Conservation (phyloP, 257 asterid genomes). For the Scutellaria barbata region DNA sequence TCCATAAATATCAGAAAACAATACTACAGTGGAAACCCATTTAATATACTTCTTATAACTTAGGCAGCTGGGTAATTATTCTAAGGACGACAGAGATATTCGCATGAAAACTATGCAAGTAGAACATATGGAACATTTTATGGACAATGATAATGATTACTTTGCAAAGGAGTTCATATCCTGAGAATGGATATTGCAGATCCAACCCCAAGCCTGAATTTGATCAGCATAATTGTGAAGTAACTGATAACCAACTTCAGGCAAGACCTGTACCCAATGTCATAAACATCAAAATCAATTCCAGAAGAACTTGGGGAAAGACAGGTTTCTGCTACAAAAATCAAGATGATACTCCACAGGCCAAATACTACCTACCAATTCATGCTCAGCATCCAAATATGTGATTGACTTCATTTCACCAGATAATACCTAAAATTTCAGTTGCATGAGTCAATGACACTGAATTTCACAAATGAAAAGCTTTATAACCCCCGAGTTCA, state of each 20-base stretch:
- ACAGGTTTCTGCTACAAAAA: constrained; percentile 30
- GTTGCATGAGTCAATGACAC: constrained; percentile 25
- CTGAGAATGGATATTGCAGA: constrained; percentile 72
- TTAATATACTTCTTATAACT: constrained; percentile 15
- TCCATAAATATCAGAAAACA: constrained; percentile 11
- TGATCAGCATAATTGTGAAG: constrained; percentile 80
- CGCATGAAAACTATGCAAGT: constrained; percentile 23
- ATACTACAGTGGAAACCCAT: constrained; percentile 31
- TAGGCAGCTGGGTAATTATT: constrained; percentile 11
- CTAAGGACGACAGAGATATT: constrained; percentile 11
- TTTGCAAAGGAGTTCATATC: constrained; percentile 67
- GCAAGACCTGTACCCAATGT: constrained; percentile 62
- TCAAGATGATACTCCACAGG: constrained; percentile 23
- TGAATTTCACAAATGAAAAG: constrained; percentile 30
- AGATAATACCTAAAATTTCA: constrained; percentile 64
- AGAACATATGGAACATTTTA: constrained; percentile 18
- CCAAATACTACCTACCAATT: constrained; percentile 59
- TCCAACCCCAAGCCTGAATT: constrained; percentile 93
- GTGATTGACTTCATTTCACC: constrained; percentile 76
- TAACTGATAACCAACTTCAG: constrained; percentile 89
- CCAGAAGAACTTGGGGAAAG: constrained; percentile 23
- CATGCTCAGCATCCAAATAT: constrained; percentile 76
- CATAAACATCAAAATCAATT: constrained; percentile 35
- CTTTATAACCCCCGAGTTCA: too few species aligned
- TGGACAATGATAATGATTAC: constrained; percentile 46